Base-by-base conservation (phyloP, 192 early-diverging fungal genomes). In the Backusella australiensis region DNA sequence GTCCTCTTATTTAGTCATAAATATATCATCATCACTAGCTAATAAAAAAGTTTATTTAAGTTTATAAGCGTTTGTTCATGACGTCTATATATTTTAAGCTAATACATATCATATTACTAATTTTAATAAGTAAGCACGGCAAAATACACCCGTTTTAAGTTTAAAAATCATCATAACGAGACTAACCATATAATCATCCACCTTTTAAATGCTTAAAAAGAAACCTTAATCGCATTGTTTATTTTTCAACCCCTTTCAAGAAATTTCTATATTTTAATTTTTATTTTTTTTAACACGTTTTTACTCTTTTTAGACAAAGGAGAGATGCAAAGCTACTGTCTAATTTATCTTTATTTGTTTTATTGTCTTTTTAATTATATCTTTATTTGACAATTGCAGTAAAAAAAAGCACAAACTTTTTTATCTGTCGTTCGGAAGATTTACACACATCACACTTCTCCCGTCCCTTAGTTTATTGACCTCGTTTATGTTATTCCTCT, bases 241-340 rank as follows among this genome's bases (percentile, higher is more conserved):
- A 3, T 59, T 4, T 59, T 6, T 26, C 53, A 2, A 21, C n/a
- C 53, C 17, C 21, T 59, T 26, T 59, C 21, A 59, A 59, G 53
- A 59, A 59, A 59, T 59, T 59, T 59, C 53, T 59, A 59, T 59
- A 59, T 59, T 59, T 59, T 59, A 59, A 59, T 59, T 59, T 59
- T 59, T 59, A 11, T 26, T 59, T 59, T 59, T 56, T 56, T 3
- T 9, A 59, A 26, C 53, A 59, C 53, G 53, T 59, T 59, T 59
- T 59, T 59, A n/a, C 21, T 21, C 17, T 21, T 59, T 59, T 59
- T 23, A 23, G n/a, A 59, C 7, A 59, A 26, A 19, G 23, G 53
- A 59, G 23, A 59, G 53, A 23, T 59, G 53, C 21, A 53, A 21
- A 8, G n/a, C 19, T 59, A 59, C 53, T 59, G 23, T 59, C 53